A percentile compares a stretch with the other conserved stretches of the same genome.
Conservation (phyloP, 495 filamentous ascomycete genomes). For the Xylaria intraflava region DNA sequence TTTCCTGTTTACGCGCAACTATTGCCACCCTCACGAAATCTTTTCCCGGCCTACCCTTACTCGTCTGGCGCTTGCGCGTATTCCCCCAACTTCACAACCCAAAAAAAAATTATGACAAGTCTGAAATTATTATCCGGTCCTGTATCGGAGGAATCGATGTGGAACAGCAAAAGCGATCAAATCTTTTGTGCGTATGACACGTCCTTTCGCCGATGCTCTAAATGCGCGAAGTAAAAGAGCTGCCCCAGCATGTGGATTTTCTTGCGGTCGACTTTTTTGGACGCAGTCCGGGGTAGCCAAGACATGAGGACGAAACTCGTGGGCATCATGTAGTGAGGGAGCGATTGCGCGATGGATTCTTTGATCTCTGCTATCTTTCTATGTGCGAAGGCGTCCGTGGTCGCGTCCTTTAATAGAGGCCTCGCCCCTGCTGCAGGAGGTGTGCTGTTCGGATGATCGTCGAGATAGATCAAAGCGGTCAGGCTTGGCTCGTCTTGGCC, state of each 20-base stretch:
- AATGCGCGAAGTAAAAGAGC: slow-evolving; percentile 2
- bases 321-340: slow-evolving; percentile 6
- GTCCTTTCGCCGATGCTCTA: slow-evolving; percentile 5
- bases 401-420: slow-evolving; percentile 2
- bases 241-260: slow-evolving; percentile 7
- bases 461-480: slow-evolving; percentile 5
- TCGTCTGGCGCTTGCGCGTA: too few species aligned
- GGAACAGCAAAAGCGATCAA: not conserved
- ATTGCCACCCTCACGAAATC: too few species aligned
- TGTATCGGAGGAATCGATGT: too few species aligned
- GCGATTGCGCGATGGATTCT: not conserved
- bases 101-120: too few species aligned
- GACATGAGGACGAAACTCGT: slow-evolving; percentile 5
- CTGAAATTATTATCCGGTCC: too few species aligned
- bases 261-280: slow-evolving; percentile 4
- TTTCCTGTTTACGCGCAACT: too few species aligned
- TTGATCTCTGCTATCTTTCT: not conserved
- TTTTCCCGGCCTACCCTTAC: too few species aligned
- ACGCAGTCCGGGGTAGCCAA: not conserved
- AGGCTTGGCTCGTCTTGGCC: slow-evolving; percentile 6
- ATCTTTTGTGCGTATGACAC: slow-evolving; percentile 5
- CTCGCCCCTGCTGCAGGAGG: not conserved
- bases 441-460: slow-evolving; percentile 3
- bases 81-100: too few species aligned
- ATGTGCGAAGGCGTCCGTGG: not conserved